These are phyloP conservation scores for Sanghuangporus baumii DNA, from an alignment of 1,284 basidiomycete genomes.

Conservation along the genomic window DNA sequence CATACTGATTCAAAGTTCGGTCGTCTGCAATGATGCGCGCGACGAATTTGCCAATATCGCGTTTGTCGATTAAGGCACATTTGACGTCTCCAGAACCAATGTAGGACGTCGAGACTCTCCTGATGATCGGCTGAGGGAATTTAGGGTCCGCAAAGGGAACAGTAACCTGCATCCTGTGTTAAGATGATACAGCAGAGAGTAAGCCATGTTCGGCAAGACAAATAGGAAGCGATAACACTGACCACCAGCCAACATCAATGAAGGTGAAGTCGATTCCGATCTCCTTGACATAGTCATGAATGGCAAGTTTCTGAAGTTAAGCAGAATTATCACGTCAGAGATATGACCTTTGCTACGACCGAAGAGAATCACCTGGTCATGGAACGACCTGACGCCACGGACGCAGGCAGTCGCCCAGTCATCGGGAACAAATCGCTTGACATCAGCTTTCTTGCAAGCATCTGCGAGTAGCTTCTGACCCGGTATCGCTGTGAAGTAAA, in stretches of 20 bases:
- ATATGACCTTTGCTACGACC: too few relatives aligned
- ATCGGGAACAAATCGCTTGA: conserved; percentile 15
- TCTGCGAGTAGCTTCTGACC: conserved; percentile 3
- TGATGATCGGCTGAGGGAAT: background rate
- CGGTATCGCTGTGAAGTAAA: background rate
- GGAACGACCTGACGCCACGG: background rate
- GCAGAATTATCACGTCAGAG: background rate
- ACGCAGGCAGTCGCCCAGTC: conserved; percentile 15
- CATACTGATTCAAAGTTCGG: conserved; percentile 24
- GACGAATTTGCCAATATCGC: conserved; percentile 19
- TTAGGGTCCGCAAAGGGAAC: background rate
- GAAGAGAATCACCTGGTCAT: conserved; percentile 1
- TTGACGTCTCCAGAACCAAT: conserved; percentile 15
- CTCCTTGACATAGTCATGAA: conserved; percentile 12
- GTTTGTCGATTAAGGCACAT: conserved; percentile 10
- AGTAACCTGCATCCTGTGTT: conserved; percentile 2
- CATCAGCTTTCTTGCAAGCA: conserved; percentile 16
- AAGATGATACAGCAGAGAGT: background rate
- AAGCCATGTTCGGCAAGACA: background rate
- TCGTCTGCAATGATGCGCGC: conserved; percentile 21
- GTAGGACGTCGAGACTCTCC: background rate
- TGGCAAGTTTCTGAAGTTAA: conserved; percentile 11
- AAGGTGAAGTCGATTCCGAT: conserved; percentile 17
- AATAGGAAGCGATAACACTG: background rate
- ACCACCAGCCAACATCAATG: conserved; percentile 20